phyloP scores from a whole-genome alignment of 176 grass and related monocot species.

The Oryza glaberrima region DNA sequence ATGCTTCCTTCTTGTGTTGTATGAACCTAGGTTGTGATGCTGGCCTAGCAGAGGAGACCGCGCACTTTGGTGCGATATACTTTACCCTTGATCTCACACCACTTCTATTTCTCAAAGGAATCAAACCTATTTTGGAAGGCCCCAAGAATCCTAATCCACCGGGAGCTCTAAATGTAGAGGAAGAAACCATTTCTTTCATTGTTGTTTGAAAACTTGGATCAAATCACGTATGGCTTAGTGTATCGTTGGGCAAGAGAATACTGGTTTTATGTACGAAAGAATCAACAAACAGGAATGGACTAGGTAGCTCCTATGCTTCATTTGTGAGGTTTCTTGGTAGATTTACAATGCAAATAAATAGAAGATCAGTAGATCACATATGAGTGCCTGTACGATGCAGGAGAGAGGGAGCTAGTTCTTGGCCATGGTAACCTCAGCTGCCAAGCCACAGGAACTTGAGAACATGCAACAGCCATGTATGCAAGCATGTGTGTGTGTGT shows the following conservation, averaged over 20 bases:
- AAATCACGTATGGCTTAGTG: slow-evolving; percentile 16
- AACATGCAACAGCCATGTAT: slow-evolving; percentile 44
- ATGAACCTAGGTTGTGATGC: slow-evolving; percentile 71
- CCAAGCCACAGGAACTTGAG: slow-evolving; percentile 42
- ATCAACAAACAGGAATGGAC: not conserved
- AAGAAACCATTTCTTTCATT: slow-evolving; percentile 51
- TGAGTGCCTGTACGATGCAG: slow-evolving; percentile 7
- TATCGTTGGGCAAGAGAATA: slow-evolving; percentile 22
- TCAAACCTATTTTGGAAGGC: slow-evolving; percentile 45
- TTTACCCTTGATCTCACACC: slow-evolving; percentile 20
- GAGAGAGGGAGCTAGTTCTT: slow-evolving; percentile 6
- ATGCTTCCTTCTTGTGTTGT: slow-evolving; percentile 84
- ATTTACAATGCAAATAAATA: slow-evolving; percentile 29
- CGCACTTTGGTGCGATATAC: slow-evolving; percentile 39
- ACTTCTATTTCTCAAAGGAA: slow-evolving; percentile 28
- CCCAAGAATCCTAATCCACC: slow-evolving; percentile 40
- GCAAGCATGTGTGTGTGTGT: not conserved
- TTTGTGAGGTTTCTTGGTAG: slow-evolving; percentile 12
- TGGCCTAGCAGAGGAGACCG: slow-evolving; percentile 58
- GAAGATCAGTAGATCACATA: slow-evolving; percentile 16
- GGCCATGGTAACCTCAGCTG: slow-evolving; percentile 16
- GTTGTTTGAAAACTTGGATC: slow-evolving; percentile 37
- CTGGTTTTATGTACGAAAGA: slow-evolving; percentile 8
- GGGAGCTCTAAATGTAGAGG: slow-evolving; percentile 39
- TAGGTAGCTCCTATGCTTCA: slow-evolving; percentile 6